Percentiles rank a stretch among this genome's conserved stretches.
Evolutionary conservation across 257 asterid species (phyloP).

Genomic region (Plantago ovata): DNA sequence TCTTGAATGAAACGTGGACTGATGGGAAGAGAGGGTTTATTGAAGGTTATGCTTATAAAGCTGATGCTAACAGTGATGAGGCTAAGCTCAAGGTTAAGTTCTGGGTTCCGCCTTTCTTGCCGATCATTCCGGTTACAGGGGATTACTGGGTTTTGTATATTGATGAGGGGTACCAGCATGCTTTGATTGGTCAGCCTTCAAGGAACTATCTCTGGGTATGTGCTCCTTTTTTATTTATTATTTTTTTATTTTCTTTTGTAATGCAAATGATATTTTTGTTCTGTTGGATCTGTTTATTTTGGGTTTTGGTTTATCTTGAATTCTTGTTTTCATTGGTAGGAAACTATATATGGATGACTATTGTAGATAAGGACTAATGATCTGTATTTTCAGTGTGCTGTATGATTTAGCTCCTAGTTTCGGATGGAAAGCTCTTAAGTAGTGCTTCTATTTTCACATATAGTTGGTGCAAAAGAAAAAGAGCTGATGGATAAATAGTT

Average conservation of each 20-base stretch:
- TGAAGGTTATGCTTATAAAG: slow-evolving; percentile 66
- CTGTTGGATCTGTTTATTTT: neutral
- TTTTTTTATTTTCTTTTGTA: neutral
- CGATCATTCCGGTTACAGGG: slow-evolving; percentile 50
- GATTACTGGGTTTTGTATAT: slow-evolving; percentile 60
- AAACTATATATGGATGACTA: too few species aligned
- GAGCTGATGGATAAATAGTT: too few species aligned
- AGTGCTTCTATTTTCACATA: too few species aligned
- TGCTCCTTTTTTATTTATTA: neutral
- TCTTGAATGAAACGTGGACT: slow-evolving; percentile 76
- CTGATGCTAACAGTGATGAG: slow-evolving; percentile 61
- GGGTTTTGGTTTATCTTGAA: too few species aligned
- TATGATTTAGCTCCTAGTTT: too few species aligned
- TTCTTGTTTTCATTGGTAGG: too few species aligned
- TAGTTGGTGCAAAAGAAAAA: too few species aligned
- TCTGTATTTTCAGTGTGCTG: too few species aligned
- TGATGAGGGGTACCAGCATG: slow-evolving; percentile 47
- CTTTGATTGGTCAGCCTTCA: slow-evolving; percentile 67
- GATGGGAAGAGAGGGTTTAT: slow-evolving; percentile 65
- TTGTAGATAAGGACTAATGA: too few species aligned
- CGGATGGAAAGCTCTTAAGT: too few species aligned
- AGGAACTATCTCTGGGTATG: slow-evolving; percentile 80
- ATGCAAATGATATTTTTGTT: neutral
- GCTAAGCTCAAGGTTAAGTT: slow-evolving; percentile 65
- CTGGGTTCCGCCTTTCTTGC: slow-evolving; percentile 62